These are phyloP conservation scores for Sporobolomyces pararoseus DNA, from an alignment of 768 basidiomycete genomes.

Conservation along the genomic window DNA sequence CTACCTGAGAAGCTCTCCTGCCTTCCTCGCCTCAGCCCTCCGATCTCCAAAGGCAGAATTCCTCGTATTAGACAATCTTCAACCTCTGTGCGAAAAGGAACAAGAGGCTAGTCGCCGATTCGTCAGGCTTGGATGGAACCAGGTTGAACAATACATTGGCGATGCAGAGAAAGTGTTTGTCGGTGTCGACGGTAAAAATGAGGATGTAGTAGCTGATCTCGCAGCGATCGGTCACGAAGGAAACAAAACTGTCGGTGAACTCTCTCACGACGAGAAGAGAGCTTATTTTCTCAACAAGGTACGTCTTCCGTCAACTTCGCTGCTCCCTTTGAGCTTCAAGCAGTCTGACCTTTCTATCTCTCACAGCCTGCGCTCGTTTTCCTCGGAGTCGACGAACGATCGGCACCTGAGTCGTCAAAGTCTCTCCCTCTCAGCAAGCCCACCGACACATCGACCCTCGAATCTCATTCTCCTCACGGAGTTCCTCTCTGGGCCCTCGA, in stretches of 20 bases:
- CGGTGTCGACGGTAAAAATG: constrained; percentile 65
- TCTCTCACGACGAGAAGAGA: constrained; percentile 17
- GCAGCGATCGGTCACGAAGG: constrained; percentile 27
- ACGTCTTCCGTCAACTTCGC: not conserved
- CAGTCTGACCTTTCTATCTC: not conserved
- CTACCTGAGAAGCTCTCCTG: constrained; percentile 64
- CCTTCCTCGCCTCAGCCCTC: constrained; percentile 71
- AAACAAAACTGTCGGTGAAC: constrained; percentile 15
- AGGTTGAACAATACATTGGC: constrained; percentile 56
- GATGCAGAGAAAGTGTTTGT: constrained; percentile 68
- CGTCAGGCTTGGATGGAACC: constrained; percentile 48
- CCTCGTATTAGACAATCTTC: constrained; percentile 63
- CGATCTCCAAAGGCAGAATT: constrained; percentile 63
- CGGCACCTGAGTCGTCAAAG: constrained; percentile 53
- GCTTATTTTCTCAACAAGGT: constrained; percentile 30
- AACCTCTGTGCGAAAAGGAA: constrained; percentile 58
- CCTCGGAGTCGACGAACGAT: constrained; percentile 67
- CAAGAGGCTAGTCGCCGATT: constrained; percentile 45
- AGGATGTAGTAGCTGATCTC: constrained; percentile 55
- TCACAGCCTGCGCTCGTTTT: constrained; percentile 59
- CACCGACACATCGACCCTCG: constrained; percentile 53
- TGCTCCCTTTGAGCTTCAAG: too few relatives aligned
- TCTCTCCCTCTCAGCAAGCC: constrained; percentile 54
- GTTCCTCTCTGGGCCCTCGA: constrained; percentile 82
- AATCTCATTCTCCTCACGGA: constrained; percentile 60